Conservation (phyloP, 331 rosid species). For the Rosa hybrid region DNA sequence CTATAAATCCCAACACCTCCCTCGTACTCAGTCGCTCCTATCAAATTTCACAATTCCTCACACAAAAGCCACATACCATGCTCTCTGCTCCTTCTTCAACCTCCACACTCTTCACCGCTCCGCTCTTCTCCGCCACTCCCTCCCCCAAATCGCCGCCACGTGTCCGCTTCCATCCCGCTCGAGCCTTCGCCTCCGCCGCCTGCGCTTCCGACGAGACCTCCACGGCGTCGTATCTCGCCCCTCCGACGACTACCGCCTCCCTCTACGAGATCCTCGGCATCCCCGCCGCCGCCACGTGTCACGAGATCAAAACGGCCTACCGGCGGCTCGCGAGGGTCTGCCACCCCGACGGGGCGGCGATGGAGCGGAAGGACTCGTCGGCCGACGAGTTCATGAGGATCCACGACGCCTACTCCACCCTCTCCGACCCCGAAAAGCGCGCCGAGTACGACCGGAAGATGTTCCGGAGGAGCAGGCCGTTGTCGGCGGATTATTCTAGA, state of each 20-base stretch:
- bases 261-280: constrained; percentile 79
- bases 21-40: no score
- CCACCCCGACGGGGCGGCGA: constrained; percentile 87
- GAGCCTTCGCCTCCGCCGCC: constrained; percentile 47
- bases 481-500: constrained; percentile 49
- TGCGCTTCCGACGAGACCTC: constrained; percentile 45
- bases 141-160: constrained; percentile 26
- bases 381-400: constrained; percentile 75
- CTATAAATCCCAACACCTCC: constrained; percentile 11
- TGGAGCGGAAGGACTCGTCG: constrained; percentile 56
- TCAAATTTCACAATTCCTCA: neutral
- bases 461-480: constrained; percentile 49
- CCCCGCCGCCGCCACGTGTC: constrained; percentile 59
- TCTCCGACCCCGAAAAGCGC: constrained; percentile 83
- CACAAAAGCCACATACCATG: constrained; percentile 34
- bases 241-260: constrained; percentile 32
- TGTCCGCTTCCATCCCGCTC: constrained; percentile 33
- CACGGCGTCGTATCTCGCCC: constrained; percentile 39
- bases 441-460: constrained; percentile 70
- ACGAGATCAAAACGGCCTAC: constrained; percentile 87
- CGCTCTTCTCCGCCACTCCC: constrained; percentile 6
- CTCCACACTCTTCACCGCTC: constrained; percentile 26
- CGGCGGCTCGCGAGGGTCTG: constrained; percentile 68
- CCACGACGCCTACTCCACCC: constrained; percentile 82
- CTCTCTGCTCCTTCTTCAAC: constrained; percentile 29